Base-by-base conservation (phyloP, 305 asterid genomes). In the Withania somnifera region DNA sequence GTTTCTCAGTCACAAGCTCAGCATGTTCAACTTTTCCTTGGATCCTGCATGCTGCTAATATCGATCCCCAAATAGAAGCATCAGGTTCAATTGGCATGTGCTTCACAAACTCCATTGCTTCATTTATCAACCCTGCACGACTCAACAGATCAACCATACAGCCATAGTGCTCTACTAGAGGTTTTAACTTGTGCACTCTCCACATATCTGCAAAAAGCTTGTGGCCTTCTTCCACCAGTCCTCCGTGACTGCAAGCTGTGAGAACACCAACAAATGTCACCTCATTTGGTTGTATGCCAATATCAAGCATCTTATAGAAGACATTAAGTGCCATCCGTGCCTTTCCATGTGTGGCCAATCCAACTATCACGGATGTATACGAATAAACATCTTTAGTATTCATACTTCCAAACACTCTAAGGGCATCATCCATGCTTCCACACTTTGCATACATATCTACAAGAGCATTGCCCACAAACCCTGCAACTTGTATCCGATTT, bases 391-490 rank as follows among this genome's bases (percentile, higher is more conserved):
- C 90, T 83, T 64, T 87, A 36, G 42, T 17, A 34, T 78, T 79
- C 83, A 84, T 85, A 51, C 47, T 45, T 57, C 81, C 38, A 64
- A 84, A 87, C 54, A 87, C 86, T 22, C 81, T 78, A 11, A 82
- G 75, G 32, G 86, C 84, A 11, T 61, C 78, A n/a, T 28, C 77
- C 77, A 84, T 76, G 85, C 78, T 84, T 71, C 90, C 89, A 79
- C 90, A 86, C 79, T 89, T 89, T 5, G 88, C 84, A 32, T 89
- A 87, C 90, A 85, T 85, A 86, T 89, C 90, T 17, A 89, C 83
- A 42, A 89, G 88, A 45, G 89, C 87, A 83, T 89, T 89, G 32
- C 89, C 89, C 28, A 87, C 82, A 51, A 79, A 61, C 13, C 86
- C 84, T 13, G 77, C 86, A 4, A 67, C 82, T 22, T 24, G 52